Conservation (phyloP, 306 rosid species). For the Ochetophila trinervis region DNA sequence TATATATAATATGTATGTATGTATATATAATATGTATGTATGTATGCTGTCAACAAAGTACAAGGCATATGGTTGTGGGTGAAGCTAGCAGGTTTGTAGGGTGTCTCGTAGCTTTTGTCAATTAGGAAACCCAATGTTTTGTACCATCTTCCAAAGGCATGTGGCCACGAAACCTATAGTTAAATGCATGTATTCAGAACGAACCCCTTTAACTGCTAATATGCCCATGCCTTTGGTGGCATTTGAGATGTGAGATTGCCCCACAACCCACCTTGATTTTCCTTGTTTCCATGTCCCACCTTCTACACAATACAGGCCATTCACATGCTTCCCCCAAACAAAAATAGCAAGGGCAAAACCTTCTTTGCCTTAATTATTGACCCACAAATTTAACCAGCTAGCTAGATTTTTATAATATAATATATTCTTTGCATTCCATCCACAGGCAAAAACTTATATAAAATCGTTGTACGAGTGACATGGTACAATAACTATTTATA, state of each 20-base stretch:
- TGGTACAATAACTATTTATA: no score
- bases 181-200: background rate
- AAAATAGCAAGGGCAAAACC: no score
- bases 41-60: background rate
- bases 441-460: no score
- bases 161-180: conserved; percentile 8
- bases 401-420: no score
- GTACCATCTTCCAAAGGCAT: conserved; percentile 1
- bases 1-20: background rate
- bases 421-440: no score
- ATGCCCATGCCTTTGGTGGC: conserved; percentile 5
- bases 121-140: background rate
- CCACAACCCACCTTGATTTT: background rate
- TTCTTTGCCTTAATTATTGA: no score
- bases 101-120: conserved; percentile 19
- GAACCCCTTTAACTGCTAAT: no score
- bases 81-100: background rate
- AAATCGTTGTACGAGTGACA: no score
- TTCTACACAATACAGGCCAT: no score
- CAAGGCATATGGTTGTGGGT: conserved; percentile 6
- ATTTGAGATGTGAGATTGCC: background rate
- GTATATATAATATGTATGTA: background rate
- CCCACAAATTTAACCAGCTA: no score
- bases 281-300: no score
- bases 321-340: no score